A percentile compares a stretch with the other conserved stretches of the same genome.
Conservation (phyloP, 179 eudicot species). For the Actinidia arguta region DNA sequence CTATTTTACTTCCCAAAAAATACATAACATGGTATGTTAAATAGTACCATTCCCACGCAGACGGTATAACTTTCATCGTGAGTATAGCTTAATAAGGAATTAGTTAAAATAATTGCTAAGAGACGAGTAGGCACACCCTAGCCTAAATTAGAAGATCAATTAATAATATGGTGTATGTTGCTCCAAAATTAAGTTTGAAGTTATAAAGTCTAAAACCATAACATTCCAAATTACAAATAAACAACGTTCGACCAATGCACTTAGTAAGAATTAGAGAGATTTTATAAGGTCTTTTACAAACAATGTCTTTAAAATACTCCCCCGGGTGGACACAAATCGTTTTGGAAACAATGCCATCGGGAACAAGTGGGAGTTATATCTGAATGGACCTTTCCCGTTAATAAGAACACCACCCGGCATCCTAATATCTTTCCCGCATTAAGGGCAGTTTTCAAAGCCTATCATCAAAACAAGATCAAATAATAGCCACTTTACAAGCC, state of each 20-base stretch:
- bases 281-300: background rate
- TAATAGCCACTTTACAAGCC: background rate
- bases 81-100: background rate
- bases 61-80: background rate
- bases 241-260: background rate
- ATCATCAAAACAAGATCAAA: conserved; percentile 22
- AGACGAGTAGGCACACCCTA: conserved; percentile 12
- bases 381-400: conserved; percentile 76
- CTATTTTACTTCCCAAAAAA: too few species aligned
- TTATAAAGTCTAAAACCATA: background rate
- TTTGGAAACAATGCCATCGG: conserved; percentile 68
- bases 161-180: background rate
- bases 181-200: background rate
- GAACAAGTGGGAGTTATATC: conserved; percentile 67
- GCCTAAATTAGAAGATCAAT: conserved; percentile 22
- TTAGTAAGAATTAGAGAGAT: background rate
- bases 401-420: conserved; percentile 81
- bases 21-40: too few species aligned
- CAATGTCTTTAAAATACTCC: conserved; percentile 20
- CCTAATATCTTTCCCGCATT: conserved; percentile 71
- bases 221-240: background rate
- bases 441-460: conserved; percentile 68
- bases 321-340: conserved; percentile 73
- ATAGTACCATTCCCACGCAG: too few species aligned
- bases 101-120: background rate